Evolutionary conservation across 345 rosid genomes (phyloP), one percentile per base, ranked within the genome.

Genomic region (Bruguiera gymnorhiza): DNA sequence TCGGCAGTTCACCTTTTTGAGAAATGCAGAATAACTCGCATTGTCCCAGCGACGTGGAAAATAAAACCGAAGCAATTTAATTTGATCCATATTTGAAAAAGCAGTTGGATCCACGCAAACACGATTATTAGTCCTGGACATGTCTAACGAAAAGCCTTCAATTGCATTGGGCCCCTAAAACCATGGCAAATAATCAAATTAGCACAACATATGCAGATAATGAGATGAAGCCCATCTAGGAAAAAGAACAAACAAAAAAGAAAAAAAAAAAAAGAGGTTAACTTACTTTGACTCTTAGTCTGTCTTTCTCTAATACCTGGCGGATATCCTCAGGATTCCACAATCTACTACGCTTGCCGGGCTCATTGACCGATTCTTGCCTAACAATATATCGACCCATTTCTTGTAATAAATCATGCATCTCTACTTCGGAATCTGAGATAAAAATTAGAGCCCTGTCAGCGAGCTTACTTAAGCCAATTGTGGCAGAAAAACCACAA

Each of bases 321-420:
- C 1, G 11, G 34, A 53, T 52, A n/a, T 65, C 69, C 18, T 51
- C 20, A 5, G 34, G 27, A 51, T 19, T 18, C 56, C 67, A 64
- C 27, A 64, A 8, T 16, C 68, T 27, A 29, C 68, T 65, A 5
- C 43, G 27, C 23, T 19, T 27, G 23, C 70, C 43, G 0, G 60
- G 60, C 5, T 66, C 50, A 1, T 26, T 48, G 19, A 39, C 48
- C 3, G 18, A 21, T 32, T 66, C 50, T n/a, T 53, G 10, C 0
- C 30, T 18, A 29, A 53, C 60, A 53, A 66, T 66, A 4, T 66
- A n/a, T 20, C 37, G 48, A 13, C 70, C 70, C 60, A 66, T 53
- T 66, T 66, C 15, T 53, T 66, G 48, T 2, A 66, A 3, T 29
- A 66, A 10, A 53, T 66, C 69, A 53, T 66, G 69, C 69, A 66